Conservation (phyloP, 2,329 filamentous ascomycete genomes). For the Diaporthe eres region DNA sequence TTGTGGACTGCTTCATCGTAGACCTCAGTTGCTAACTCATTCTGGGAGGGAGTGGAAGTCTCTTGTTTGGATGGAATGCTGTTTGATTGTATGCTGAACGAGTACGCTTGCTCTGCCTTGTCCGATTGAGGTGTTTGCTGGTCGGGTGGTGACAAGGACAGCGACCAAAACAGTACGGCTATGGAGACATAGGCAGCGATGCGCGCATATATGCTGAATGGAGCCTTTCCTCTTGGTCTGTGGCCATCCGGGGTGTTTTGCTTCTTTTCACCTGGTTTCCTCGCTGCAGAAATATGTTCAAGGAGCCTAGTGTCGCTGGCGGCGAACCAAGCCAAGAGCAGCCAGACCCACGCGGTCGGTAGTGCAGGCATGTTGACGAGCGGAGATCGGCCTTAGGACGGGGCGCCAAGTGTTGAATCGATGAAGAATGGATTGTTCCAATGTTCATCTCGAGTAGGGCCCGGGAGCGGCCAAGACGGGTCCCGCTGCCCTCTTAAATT, state of each 20-base stretch:
- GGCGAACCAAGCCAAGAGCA: slow-evolving; percentile 30
- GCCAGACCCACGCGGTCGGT: slow-evolving; percentile 25
- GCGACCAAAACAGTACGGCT: slow-evolving; percentile 8
- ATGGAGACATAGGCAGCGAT: slow-evolving; percentile 31
- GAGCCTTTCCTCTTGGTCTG: not conserved
- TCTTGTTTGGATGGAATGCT: not conserved
- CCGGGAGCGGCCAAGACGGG: not conserved
- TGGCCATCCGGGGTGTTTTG: not conserved
- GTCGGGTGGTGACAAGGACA: not conserved
- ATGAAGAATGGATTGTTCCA: slow-evolving; percentile 15
- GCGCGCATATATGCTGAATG: slow-evolving; percentile 5
- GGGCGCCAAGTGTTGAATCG: not conserved
- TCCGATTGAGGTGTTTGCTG: not conserved
- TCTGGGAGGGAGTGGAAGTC: not conserved
- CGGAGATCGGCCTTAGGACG: not conserved
- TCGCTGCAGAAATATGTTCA: not conserved
- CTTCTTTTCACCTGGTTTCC: not conserved
- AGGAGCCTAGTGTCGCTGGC: slow-evolving; percentile 19
- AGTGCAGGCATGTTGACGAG: slow-evolving; percentile 24
- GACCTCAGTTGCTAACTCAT: not conserved
- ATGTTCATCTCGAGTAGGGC: not conserved
- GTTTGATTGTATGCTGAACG: not conserved
- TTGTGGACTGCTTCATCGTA: slow-evolving; percentile 31
- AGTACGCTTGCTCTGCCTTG: not conserved
- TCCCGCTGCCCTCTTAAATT: not conserved